Evolutionary conservation across 169 alveolate species (phyloP).

Genomic region (Plasmodium berghei): DNA sequence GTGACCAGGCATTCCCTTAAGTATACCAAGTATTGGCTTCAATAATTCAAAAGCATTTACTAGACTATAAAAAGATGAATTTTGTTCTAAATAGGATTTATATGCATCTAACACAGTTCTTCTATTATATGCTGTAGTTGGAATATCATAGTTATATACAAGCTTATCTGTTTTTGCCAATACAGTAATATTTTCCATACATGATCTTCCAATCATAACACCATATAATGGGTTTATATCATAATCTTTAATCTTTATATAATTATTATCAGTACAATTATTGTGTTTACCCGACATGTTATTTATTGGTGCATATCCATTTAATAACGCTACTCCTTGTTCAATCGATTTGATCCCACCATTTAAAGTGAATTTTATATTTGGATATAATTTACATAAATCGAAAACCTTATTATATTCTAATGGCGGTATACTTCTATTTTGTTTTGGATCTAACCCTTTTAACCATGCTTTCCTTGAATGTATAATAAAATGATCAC

Average conservation of each 20-base stretch:
- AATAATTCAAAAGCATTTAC: conserved; percentile 81
- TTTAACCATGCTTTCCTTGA: conserved; percentile 95
- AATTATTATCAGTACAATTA: conserved; percentile 30
- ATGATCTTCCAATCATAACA: conserved; percentile 90
- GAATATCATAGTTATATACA: conserved; percentile 79
- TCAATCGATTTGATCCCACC: conserved; percentile 92
- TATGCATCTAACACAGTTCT: conserved; percentile 83
- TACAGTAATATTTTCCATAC: conserved; percentile 88
- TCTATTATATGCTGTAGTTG: conserved; percentile 78
- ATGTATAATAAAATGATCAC: conserved; percentile 93
- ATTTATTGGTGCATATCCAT: conserved; percentile 51
- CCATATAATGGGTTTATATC: conserved; percentile 79
- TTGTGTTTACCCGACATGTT: conserved; percentile 44
- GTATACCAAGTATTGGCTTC: conserved; percentile 87
- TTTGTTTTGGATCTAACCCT: conserved; percentile 95
- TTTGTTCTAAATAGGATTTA: conserved; percentile 40
- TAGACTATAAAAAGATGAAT: conserved; percentile 44
- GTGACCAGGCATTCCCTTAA: conserved; percentile 87
- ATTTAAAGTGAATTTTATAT: conserved; percentile 91
- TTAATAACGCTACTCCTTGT: conserved; percentile 79
- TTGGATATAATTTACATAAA: conserved; percentile 92
- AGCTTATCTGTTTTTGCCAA: conserved; percentile 83
- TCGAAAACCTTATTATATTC: conserved; percentile 92
- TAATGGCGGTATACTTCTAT: conserved; percentile 94
- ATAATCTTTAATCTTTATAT: conserved; percentile 47